These are phyloP conservation scores for Hebeloma cylindrosporum DNA, from an alignment of 768 basidiomycete species.

Conservation along the genomic window DNA sequence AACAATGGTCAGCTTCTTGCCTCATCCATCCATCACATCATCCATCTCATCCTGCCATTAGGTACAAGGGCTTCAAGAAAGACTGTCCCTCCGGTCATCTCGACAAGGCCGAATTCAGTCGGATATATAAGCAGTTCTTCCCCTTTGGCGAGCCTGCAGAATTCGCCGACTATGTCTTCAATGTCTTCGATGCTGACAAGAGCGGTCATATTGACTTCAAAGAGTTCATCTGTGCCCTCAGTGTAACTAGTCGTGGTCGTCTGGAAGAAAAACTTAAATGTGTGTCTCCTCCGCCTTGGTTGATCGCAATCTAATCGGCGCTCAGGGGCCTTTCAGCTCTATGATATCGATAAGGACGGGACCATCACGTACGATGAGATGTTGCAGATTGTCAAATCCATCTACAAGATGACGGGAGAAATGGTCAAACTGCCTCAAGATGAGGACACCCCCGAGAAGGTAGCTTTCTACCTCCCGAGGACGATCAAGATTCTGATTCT, in stretches of 20 bases:
- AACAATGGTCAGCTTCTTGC: slow-evolving; percentile 69
- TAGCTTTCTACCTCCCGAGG: slow-evolving; percentile 21
- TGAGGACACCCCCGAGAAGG: slow-evolving; percentile 99
- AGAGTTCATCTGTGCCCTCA: slow-evolving; percentile 98
- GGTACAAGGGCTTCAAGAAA: slow-evolving; percentile 99
- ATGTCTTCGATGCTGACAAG: slow-evolving; percentile 94
- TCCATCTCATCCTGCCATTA: slow-evolving; percentile 29
- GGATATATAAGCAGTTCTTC: slow-evolving; percentile 99
- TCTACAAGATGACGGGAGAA: slow-evolving; percentile 99
- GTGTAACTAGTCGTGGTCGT: slow-evolving; percentile 88
- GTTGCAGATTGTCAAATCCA: slow-evolving; percentile 96
- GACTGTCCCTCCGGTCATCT: slow-evolving; percentile 97
- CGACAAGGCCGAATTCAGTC: slow-evolving; percentile 92
- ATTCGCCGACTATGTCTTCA: slow-evolving; percentile 98
- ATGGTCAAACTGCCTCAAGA: slow-evolving; percentile 99
- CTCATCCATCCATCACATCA: slow-evolving; percentile 7
- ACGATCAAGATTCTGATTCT: background rate
- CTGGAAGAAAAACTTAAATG: slow-evolving; percentile 99
- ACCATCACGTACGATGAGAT: slow-evolving; percentile 99
- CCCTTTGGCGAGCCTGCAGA: slow-evolving; percentile 97
- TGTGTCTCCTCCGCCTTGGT: slow-evolving; percentile 39
- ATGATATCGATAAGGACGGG: slow-evolving; percentile 98
- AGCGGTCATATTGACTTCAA: slow-evolving; percentile 99
- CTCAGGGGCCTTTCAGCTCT: slow-evolving; percentile 98
- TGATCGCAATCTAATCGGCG: slow-evolving; percentile 17